Percentiles rank a stretch among this genome's conserved stretches.
phyloP scores from a whole-genome alignment of 306 rosid genomes.

The Albizia julibrissin region DNA sequence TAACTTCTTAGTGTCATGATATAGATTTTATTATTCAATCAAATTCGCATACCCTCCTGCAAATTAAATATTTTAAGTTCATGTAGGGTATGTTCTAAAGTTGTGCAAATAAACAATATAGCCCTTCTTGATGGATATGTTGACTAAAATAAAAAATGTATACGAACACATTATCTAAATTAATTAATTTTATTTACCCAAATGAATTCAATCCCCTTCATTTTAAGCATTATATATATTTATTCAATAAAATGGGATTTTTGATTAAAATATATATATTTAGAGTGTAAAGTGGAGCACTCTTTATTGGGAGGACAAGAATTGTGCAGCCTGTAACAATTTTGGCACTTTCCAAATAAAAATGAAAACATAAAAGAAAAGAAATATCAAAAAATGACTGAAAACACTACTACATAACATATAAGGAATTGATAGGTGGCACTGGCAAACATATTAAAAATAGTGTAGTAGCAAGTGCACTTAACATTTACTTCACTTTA shows the following conservation, averaged over 20 bases:
- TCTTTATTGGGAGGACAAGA: too few relatives aligned
- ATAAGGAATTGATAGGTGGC: neutral
- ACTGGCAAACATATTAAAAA: neutral
- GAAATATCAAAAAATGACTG: neutral
- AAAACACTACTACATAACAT: neutral
- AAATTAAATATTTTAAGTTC: neutral
- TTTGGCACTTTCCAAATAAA: too few relatives aligned
- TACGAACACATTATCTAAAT: neutral
- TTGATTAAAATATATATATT: neutral
- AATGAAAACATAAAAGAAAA: too few relatives aligned
- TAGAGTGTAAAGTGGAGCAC: neutral
- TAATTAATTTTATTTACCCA: neutral
- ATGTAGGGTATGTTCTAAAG: neutral
- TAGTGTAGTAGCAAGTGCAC: conserved; percentile 32
- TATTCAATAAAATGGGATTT: neutral
- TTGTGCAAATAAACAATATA: neutral
- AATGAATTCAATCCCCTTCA: neutral
- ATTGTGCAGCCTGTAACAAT: neutral
- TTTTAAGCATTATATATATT: too few relatives aligned
- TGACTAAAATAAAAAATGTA: neutral
- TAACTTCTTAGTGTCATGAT: too few relatives aligned
- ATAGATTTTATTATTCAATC: neutral
- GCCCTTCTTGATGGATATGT: neutral
- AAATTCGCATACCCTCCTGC: neutral
- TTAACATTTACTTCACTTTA: conserved; percentile 51